Percentiles rank a stretch among this genome's conserved stretches.
phyloP scores from a whole-genome alignment of 2,329 filamentous ascomycete species.

The Claviceps digitariae region DNA sequence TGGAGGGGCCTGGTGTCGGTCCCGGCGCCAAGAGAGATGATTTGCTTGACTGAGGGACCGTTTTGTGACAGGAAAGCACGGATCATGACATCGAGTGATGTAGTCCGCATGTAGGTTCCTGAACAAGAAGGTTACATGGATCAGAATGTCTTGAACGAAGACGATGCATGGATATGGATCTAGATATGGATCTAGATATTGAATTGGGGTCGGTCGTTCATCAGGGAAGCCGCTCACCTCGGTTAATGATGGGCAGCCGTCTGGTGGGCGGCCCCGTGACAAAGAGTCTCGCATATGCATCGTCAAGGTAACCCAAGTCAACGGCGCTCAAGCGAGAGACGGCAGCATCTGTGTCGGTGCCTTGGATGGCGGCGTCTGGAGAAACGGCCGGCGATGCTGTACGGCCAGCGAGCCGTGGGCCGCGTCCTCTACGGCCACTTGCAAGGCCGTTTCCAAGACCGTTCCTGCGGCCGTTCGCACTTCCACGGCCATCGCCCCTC shows the following conservation, averaged over 20 bases:
- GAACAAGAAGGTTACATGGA: no score
- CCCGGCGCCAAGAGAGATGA: slow-evolving; percentile 84
- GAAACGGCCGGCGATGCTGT: slow-evolving; percentile 19
- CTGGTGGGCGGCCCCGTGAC: slow-evolving; percentile 44
- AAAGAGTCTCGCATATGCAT: slow-evolving; percentile 64
- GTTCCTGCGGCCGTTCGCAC: no score
- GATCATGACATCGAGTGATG: slow-evolving; percentile 68
- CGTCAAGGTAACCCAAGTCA: slow-evolving; percentile 68
- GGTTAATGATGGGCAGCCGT: slow-evolving; percentile 82
- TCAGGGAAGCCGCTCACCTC: slow-evolving; percentile 44
- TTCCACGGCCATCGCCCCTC: slow-evolving; percentile 20
- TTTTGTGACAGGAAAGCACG: slow-evolving; percentile 48
- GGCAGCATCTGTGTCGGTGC: slow-evolving; percentile 84
- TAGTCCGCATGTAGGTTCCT: slow-evolving; percentile 90
- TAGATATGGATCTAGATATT: background rate
- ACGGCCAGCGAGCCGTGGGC: slow-evolving; percentile 19
- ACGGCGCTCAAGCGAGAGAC: slow-evolving; percentile 83
- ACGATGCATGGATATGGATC: background rate
- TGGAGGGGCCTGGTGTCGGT: slow-evolving; percentile 85
- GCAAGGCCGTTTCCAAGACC: slow-evolving; percentile 5
- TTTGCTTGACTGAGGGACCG: slow-evolving; percentile 43
- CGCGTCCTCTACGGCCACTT: slow-evolving; percentile 26
- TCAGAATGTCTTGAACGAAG: background rate
- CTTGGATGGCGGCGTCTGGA: slow-evolving; percentile 67
- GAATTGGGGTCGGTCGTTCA: no score